phyloP scores from a whole-genome alignment of 2,329 filamentous ascomycete genomes.

The Claviceps digitariae region DNA sequence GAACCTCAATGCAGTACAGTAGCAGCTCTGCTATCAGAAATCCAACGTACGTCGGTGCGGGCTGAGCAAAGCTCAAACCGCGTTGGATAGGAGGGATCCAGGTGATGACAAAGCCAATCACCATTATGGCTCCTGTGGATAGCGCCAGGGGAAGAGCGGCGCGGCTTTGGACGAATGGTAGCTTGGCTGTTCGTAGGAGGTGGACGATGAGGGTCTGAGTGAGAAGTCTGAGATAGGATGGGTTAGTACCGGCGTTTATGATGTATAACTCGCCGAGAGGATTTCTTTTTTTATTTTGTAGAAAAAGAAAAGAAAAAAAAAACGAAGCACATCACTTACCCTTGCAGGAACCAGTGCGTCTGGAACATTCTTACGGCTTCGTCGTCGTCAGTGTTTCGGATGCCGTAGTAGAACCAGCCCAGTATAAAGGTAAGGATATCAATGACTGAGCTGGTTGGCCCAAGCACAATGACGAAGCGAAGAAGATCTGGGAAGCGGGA shows the following conservation, averaged over 20 bases:
- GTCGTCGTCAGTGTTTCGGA: slow-evolving; percentile 7
- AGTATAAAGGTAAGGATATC: slow-evolving; percentile 13
- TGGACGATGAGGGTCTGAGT: slow-evolving; percentile 18
- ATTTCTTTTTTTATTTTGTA: not conserved
- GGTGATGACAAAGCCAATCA: slow-evolving; percentile 13
- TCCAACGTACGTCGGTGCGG: slow-evolving; percentile 10
- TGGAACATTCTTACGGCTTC: slow-evolving; percentile 10
- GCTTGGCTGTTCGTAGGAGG: slow-evolving; percentile 13
- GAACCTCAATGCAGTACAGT: slow-evolving; percentile 14
- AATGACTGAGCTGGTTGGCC: slow-evolving; percentile 16
- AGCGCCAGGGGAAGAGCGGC: slow-evolving; percentile 10
- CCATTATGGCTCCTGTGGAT: slow-evolving; percentile 13
- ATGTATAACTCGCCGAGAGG: not conserved
- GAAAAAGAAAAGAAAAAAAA: too few species aligned
- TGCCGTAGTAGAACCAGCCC: slow-evolving; percentile 13
- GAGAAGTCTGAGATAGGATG: slow-evolving; percentile 8
- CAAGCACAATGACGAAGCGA: slow-evolving; percentile 15
- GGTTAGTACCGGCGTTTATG: not conserved
- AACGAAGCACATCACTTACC: slow-evolving; percentile 3
- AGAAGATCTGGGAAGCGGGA: slow-evolving; percentile 11
- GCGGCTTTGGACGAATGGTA: slow-evolving; percentile 15
- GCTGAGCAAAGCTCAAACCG: slow-evolving; percentile 11
- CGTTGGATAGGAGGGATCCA: slow-evolving; percentile 13
- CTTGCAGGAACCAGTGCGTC: slow-evolving; percentile 17
- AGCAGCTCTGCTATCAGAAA: slow-evolving; percentile 13